These are phyloP conservation scores for Camellia granthamiana DNA, from an alignment of 148 eudicot species.

Conservation along the genomic window DNA sequence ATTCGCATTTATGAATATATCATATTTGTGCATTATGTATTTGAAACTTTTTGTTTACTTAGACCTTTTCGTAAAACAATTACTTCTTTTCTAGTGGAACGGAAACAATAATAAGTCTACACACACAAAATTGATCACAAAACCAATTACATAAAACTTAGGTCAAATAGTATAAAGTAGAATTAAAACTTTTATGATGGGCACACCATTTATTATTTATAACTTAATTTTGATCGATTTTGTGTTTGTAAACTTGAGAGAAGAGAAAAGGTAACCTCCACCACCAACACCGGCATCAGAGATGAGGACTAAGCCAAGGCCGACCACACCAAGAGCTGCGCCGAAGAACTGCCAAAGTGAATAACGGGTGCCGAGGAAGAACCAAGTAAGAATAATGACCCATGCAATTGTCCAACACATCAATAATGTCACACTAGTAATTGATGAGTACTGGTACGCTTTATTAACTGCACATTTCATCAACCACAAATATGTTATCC, in stretches of 20 bases:
- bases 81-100: conserved; percentile 4
- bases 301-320: conserved; percentile 69
- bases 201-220: too few species aligned
- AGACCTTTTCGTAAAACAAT: too few species aligned
- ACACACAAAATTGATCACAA: too few species aligned
- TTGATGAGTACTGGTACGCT: conserved; percentile 78
- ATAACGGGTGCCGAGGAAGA: conserved; percentile 64
- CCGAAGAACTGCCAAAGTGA: conserved; percentile 72
- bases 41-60: too few species aligned
- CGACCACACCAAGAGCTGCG: conserved; percentile 58
- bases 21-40: too few species aligned
- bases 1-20: too few species aligned
- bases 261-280: conserved; percentile 50
- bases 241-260: too few species aligned
- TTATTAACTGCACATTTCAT: conserved; percentile 55
- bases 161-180: too few species aligned
- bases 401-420: conserved; percentile 86
- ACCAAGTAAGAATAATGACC: conserved; percentile 79
- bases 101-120: too few species aligned
- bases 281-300: conserved; percentile 74
- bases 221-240: too few species aligned
- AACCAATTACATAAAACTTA: too few species aligned
- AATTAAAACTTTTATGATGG: too few species aligned
- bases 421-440: conserved; percentile 79
- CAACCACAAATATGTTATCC: conserved; percentile 5